Base-by-base conservation (phyloP, 192 early-diverging fungal species). In the Chytriomyces confervae region DNA sequence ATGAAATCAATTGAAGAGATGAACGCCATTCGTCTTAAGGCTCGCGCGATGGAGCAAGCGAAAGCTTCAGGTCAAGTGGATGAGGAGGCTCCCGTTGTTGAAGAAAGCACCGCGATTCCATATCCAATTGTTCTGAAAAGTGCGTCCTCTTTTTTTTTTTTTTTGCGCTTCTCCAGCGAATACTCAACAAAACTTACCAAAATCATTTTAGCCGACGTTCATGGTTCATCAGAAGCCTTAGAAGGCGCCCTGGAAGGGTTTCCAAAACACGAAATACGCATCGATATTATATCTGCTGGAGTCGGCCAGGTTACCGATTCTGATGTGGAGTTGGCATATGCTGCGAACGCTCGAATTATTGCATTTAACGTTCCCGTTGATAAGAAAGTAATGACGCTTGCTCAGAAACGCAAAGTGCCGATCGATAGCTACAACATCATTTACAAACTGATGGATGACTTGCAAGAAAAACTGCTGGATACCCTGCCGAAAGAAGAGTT, bases 171-270 rank as follows among this genome's bases (percentile, higher is more conserved):
- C n/a, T 63, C 61, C 16, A 13, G 1, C 23, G 20, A 18, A 46
- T n/a, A 50, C 66, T 68, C 11, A 36, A 36, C 36, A 36, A 36
- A 36, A 36, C 4, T 36, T 2, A 36, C 36, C 36, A 36, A 68
- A 57, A 57, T 16, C 57, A 8, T 45, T 50, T n/a, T 72, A 91
- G 88, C 88, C 69, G 97, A 99, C 80, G 97, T 99, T 4, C 93
- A 94, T 72, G 97, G 97, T 44, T 94, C 95, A 5, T 86, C 94
- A 18, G 97, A 97, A 78, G 96, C 97, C 0, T 87, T 99, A 1
- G 83, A 88, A 0, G 92, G 92, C 67, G 90, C 91, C 5, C 81
- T 99, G 16, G 74, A 88, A 61, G 89, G 89, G n/a, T 74, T 99
- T 7, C 95, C 94, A 0, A 89, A 85, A 27, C 90, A 94, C 75